phyloP scores from a whole-genome alignment of 306 rosid genomes.

The Rubus idaeus region DNA sequence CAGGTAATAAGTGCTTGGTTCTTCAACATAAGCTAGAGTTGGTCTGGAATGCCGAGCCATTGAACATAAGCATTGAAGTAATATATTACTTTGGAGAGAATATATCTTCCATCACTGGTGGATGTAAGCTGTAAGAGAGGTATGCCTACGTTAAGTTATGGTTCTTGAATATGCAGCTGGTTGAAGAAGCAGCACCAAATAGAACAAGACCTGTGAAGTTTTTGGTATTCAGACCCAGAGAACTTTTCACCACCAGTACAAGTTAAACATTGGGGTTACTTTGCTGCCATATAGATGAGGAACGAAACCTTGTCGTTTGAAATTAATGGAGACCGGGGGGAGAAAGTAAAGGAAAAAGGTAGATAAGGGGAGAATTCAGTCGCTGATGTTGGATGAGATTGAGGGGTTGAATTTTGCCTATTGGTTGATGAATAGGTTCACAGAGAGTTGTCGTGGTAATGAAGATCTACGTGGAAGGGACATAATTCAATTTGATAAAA shows the following conservation, averaged over 20 bases:
- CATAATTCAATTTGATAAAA: conserved; percentile 75
- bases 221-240: conserved; percentile 79
- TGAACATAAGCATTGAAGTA: conserved; percentile 76
- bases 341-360: conserved; percentile 53
- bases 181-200: conserved; percentile 87
- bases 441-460: conserved; percentile 82
- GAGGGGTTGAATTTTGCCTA: conserved; percentile 69
- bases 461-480: conserved; percentile 93
- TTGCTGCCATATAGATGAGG: conserved; percentile 86
- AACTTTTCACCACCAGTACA: conserved; percentile 68
- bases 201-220: conserved; percentile 77
- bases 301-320: conserved; percentile 70
- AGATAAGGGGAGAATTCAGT: conserved; percentile 90
- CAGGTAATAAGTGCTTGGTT: conserved; percentile 55
- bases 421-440: conserved; percentile 72
- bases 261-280: conserved; percentile 53
- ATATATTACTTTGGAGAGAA: conserved; percentile 82
- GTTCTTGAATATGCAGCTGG: conserved; percentile 92
- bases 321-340: conserved; percentile 67
- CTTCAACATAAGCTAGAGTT: conserved; percentile 63
- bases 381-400: conserved; percentile 51
- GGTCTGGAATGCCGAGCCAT: conserved; percentile 65
- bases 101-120: conserved; percentile 61
- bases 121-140: conserved; percentile 75
- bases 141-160: conserved; percentile 81